Evolutionary conservation across 371 early-diverging fungal species (phyloP).

Genomic region (Mortierella sp.): DNA sequence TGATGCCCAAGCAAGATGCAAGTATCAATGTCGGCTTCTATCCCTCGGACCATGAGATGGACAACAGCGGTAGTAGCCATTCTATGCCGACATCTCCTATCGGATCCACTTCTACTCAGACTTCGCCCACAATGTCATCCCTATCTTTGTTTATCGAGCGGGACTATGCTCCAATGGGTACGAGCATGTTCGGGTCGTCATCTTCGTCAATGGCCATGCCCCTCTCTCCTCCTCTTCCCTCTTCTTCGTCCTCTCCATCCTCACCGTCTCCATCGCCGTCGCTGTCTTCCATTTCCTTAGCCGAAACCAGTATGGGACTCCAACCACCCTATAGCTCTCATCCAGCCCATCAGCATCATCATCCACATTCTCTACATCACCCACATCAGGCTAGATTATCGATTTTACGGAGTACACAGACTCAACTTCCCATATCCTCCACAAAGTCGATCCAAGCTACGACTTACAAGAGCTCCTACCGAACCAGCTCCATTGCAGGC

Average conservation of each 20-base stretch:
- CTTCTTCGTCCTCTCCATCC: constrained; percentile 1
- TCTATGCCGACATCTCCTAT: constrained; percentile 8
- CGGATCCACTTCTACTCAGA: constrained; percentile 5
- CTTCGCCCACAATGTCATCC: constrained; percentile 9
- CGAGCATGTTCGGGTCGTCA: too few species aligned
- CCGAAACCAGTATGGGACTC: too few species aligned
- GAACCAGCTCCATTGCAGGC: constrained; percentile 17
- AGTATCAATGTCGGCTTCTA: constrained; percentile 39
- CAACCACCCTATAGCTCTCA: too few species aligned
- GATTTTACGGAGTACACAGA: constrained; percentile 40
- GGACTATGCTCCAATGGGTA: not conserved
- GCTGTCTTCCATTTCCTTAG: too few species aligned
- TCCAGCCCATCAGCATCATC: too few species aligned
- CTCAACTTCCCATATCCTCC: constrained; percentile 7
- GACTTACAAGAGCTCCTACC: constrained; percentile 46
- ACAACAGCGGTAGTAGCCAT: constrained; percentile 29
- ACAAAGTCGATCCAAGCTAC: constrained; percentile 27
- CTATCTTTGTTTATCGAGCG: constrained; percentile 10
- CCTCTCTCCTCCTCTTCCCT: not conserved
- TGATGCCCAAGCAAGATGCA: constrained; percentile 36
- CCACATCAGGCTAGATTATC: constrained; percentile 6
- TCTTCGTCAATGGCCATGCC: not conserved
- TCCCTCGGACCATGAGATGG: constrained; percentile 28
- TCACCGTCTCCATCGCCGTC: constrained; percentile 1
- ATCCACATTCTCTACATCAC: too few species aligned